Evolutionary conservation across 495 filamentous ascomycete genomes (phyloP).

Genomic region (Hypoxylon rickii): DNA sequence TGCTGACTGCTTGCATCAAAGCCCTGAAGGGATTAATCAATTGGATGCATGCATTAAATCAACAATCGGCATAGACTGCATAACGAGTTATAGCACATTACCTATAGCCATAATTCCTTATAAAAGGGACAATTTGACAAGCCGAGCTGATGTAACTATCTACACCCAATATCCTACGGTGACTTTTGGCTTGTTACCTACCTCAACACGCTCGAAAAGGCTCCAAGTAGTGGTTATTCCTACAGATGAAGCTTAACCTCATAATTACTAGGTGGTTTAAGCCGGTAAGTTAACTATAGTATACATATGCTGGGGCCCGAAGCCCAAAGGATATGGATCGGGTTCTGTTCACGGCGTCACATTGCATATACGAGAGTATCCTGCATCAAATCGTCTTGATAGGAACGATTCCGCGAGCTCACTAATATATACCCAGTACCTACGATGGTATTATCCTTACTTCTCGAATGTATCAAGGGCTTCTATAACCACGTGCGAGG

Average conservation of each 20-base stretch:
- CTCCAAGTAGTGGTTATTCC: too few relatives aligned
- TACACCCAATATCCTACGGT: too few relatives aligned
- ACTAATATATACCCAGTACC: too few relatives aligned
- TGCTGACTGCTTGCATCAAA: conserved; percentile 15
- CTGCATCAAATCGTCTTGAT: conserved; percentile 3
- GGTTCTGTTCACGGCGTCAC: conserved; percentile 29
- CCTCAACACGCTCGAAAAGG: too few relatives aligned
- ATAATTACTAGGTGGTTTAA: not conserved
- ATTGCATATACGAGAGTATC: conserved; percentile 32
- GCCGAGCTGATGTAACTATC: too few relatives aligned
- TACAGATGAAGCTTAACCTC: too few relatives aligned
- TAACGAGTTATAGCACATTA: too few relatives aligned
- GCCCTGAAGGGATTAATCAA: too few relatives aligned
- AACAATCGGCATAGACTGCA: too few relatives aligned
- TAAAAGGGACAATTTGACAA: too few relatives aligned
- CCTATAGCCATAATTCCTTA: too few relatives aligned
- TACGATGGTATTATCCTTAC: conserved; percentile 1
- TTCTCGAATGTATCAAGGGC: not conserved
- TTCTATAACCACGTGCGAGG: conserved; percentile 20
- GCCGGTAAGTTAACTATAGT: not conserved
- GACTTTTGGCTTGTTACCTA: too few relatives aligned
- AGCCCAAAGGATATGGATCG: conserved; percentile 2
- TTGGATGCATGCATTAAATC: not conserved
- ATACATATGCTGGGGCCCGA: conserved; percentile 3
- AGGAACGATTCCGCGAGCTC: not conserved